Evolutionary conservation across 306 rosid species (phyloP), one percentile per base, ranked within the genome.

Genomic region (Pueraria montana): DNA sequence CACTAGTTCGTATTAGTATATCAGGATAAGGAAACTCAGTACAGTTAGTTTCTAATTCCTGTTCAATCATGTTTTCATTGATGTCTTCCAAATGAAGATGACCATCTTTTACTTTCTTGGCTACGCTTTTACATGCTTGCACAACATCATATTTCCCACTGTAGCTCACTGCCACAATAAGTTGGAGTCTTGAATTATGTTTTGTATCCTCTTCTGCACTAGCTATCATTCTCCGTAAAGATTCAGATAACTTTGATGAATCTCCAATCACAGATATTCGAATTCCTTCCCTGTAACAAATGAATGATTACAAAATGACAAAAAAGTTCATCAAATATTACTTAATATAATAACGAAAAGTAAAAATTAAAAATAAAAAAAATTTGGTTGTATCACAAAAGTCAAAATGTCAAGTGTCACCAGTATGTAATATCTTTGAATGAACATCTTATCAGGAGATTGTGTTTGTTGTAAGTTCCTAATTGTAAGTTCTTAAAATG

Each of bases 121-220:
- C 94, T 1, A 91, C 84, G 52, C 82, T 85, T 53, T 78, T 87
- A 72, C 97, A 95, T 14, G 98, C 98, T 67, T 95, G 92, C 16
- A 93, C 86, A 13, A 91, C 84, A 87, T 95, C 97, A n/a, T 93
- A 87, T 80, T 90, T 89, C 8, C 98, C 97, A 56, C 98, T 88
- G 77, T 93, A 95, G 87, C 89, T 88, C 8, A 86, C 84, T 13
- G 95, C 98, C 4, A 95, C 75, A 14, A 95, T 87, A 0, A 95
- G 75, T 72, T 95, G 98, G 42, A 90, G 77, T 63, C 58, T 58
- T 0, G 86, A 38, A 78, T 91, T 87, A 0, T 80, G 66, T 24
- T 89, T 90, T 0, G 95, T 91, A 11, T 5, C 56, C 62, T 90
- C 97, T 23, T 88, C 90, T 59, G 88, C 88, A 4, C 65, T 82